Evolutionary conservation across 2,329 filamentous ascomycete species (phyloP).

Genomic region (Epichloe scottii): DNA sequence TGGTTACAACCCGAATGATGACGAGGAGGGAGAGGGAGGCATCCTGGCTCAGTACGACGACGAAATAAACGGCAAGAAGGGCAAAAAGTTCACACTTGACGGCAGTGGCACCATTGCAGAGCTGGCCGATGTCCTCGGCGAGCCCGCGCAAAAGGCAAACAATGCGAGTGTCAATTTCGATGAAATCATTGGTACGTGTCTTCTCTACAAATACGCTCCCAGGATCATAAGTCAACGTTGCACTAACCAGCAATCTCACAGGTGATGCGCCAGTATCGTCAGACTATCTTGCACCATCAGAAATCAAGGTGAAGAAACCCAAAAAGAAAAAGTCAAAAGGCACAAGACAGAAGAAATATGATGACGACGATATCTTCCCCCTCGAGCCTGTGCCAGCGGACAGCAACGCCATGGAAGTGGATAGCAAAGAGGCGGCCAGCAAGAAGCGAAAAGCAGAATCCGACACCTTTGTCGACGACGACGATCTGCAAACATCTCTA

Average conservation of each 20-base stretch:
- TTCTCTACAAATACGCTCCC: background rate
- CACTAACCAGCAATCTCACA: slow-evolving; percentile 5
- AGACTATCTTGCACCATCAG: slow-evolving; percentile 77
- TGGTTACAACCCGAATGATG: slow-evolving; percentile 73
- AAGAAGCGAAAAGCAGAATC: slow-evolving; percentile 56
- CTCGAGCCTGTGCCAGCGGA: slow-evolving; percentile 23
- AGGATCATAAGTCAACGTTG: background rate
- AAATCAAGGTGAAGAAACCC: slow-evolving; percentile 87
- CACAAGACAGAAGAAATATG: slow-evolving; percentile 55
- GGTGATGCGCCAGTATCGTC: slow-evolving; percentile 37
- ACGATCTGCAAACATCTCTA: slow-evolving; percentile 78
- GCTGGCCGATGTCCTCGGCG: slow-evolving; percentile 40
- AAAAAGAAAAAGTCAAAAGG: slow-evolving; percentile 85
- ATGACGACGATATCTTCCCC: slow-evolving; percentile 49
- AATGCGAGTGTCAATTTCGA: slow-evolving; percentile 72
- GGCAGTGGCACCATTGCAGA: slow-evolving; percentile 58
- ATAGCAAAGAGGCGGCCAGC: slow-evolving; percentile 36
- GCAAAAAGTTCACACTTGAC: slow-evolving; percentile 78
- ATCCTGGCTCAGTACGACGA: slow-evolving; percentile 91
- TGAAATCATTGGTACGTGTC: slow-evolving; percentile 47
- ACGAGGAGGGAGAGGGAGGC: slow-evolving; percentile 50
- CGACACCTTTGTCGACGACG: slow-evolving; percentile 71
- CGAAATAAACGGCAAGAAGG: slow-evolving; percentile 82
- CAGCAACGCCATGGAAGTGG: slow-evolving; percentile 61
- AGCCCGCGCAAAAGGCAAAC: slow-evolving; percentile 40